Base-by-base conservation (phyloP, 2,329 filamentous ascomycete species). In the Phyllosticta ampelicida region DNA sequence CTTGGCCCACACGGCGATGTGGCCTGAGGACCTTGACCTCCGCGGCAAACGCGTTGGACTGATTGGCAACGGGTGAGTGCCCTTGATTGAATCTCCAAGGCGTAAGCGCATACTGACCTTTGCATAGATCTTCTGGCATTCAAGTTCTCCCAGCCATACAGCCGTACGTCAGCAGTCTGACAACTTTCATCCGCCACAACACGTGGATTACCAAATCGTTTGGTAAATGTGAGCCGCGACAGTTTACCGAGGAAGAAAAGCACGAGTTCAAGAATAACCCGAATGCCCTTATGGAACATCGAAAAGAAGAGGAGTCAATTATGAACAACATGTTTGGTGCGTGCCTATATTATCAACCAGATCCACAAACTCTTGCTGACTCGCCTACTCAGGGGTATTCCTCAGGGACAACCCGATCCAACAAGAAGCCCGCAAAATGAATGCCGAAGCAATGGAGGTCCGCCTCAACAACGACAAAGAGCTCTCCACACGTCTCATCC, bases 1-100 rank as follows among this genome's bases (percentile, higher is more conserved):
- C 8, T 67, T 83, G 3, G 73, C 83, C 50, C 82, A 85, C 64
- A 79, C 79, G 0, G 77, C 82, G 1, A 72, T 75, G 44, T 86
- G 80, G 80, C 75, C 80, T 1, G 66, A 77, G 5, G 72, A 75
- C 18, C 68, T 80, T 9, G 73, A 79, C n/a, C 67, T 81, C 6
- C 65, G 65, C 1, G 75, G 69, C 23, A 80, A 80, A 61, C 70
- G 71, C 9, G 77, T 81, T 21, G 75, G 76, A 5, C 66, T 83
- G n/a, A 76, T 84, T 54, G 81, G 81, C 16, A 81, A 76, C 54
- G 74, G 73, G 65, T 73, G 65, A 65, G 62, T 21, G 6, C 9
- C 44, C 61, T 66, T 23, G 65, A 67, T 52, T 59, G 53, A 9
- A 59, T 66, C 8, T 63, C 61, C n/a, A 58, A 67, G 65, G 66